Evolutionary conservation across 2,329 filamentous ascomycete species (phyloP), one percentile per base, ranked within the genome.

Genomic region (Fusarium mundagurra): DNA sequence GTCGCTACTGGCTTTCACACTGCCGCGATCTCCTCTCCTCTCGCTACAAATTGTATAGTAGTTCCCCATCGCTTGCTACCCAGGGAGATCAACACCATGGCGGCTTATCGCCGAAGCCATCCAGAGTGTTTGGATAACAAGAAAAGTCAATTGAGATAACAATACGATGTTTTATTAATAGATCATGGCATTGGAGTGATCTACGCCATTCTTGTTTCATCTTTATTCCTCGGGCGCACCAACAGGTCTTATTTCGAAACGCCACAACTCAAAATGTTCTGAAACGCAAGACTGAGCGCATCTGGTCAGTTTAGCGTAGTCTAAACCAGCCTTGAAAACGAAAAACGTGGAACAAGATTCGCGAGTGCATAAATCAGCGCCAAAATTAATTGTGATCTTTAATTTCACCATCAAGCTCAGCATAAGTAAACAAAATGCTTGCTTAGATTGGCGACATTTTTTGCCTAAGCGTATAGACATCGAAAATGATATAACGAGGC

Each of bases 31-130:
- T 0, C 7, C 22, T 50, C 6, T 13, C 29, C 20, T 13, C 3
- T 18, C 14, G 2, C 27, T 13, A 12, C 0, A 5, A 5, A 31
- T 16, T 5, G 4, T 29, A 47, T 47, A 8, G 0, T 16, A 20
- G 44, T 47, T 1, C 18, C 45, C 13, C 9, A 31, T 22, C 10
- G 4, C 20, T 17, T 33, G 8, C 12, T 27, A 4, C 8, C 1
- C 24, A 22, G 13, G 1, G 4, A 0, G 13, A 24, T 7, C 12
- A 3, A 51, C 3, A 3, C 7, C 9, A n/a, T 7, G 0, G 7
- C 17, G 6, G 6, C n/a, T 34, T 14, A 8, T 20, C 4, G 2
- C 8, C 3, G 3, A 20, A 10, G n/a, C 8, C 6, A 14, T n/a
- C 2, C 4, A 1, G 10, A 47, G 9, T 4, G 5, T 13, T 10